Percentiles rank a stretch among this genome's conserved stretches.
Conservation (phyloP, 257 asterid species). For the Nicotiana sylvestris region DNA sequence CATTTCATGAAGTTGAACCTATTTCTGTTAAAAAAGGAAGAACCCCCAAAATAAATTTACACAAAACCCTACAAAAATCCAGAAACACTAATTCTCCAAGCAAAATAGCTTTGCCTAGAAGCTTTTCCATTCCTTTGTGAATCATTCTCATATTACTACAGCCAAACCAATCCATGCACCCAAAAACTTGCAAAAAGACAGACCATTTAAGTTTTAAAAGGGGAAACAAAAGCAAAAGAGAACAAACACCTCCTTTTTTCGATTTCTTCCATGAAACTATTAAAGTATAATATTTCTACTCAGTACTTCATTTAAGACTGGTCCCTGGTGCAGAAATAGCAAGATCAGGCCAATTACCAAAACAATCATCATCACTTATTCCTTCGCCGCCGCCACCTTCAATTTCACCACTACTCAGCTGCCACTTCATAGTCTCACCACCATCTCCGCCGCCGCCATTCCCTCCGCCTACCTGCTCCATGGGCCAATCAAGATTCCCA, state of each 20-base stretch:
- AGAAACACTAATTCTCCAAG: not conserved
- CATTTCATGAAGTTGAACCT: constrained; percentile 2
- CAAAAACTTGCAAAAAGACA: constrained; percentile 9
- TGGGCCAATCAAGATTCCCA: constrained; percentile 37
- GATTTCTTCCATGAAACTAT: not conserved
- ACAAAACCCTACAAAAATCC: not conserved
- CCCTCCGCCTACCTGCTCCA: constrained; percentile 23
- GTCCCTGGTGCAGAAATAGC: constrained; percentile 53
- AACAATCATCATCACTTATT: constrained; percentile 27
- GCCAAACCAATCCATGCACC: constrained; percentile 8
- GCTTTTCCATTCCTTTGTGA: not conserved
- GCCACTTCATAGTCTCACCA: constrained; percentile 39
- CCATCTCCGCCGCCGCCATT: constrained; percentile 10
- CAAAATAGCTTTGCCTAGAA: constrained; percentile 2
- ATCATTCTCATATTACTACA: not conserved
- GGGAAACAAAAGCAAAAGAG: not conserved
- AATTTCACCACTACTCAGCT: constrained; percentile 26
- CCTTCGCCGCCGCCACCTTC: constrained; percentile 20
- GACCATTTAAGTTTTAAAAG: not conserved
- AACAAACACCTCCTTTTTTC: not conserved
- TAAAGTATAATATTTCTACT: not conserved
- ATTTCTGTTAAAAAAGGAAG: not conserved
- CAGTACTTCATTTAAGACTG: constrained; percentile 27
- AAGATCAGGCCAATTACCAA: constrained; percentile 51
- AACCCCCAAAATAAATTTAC: not conserved